Base-by-base conservation (phyloP, 2,329 filamentous ascomycete species). In the Alternaria arborescens region DNA sequence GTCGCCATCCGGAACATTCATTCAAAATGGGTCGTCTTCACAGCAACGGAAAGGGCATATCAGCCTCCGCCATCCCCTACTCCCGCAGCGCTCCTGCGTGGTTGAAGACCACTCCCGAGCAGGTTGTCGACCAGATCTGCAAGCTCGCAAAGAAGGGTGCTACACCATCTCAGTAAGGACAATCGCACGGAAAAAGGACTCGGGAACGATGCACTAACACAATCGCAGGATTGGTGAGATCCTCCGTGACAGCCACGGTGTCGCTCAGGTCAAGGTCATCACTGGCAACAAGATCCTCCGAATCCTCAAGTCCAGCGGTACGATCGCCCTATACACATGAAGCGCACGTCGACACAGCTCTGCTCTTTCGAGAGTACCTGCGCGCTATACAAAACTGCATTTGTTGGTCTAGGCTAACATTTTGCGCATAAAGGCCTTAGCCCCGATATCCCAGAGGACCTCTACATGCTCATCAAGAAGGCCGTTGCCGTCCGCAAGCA, bases 391-490 rank as follows among this genome's bases (percentile, higher is more conserved):
- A 80, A 82, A 86, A 86, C 59, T 69, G 74, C 74, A 72, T 76
- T 75, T 76, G 70, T 77, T 74, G 69, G 74, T 76, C 61, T 74
- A 69, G 65, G 69, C 76, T 77, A 75, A 78, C 73, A 74, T 71
- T 69, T 71, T 67, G 72, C 73, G 56, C 67, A 66, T 70, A 43
- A 55, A 99, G 95, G 95, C 87, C 93, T 99, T 82, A 94, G 95
- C 77, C 95, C 96, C 82, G 94, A 98, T 83, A 90, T 99, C 78
- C 95, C 96, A 81, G 95, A 99, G 90, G 95, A 99, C 85, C 91
- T 98, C 76, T 99, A 98, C 91, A 97, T 97, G 92, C 88, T 98
- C 83, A 98, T 98, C 92, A 97, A 97, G 92, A 99, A 99, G 93
- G 94, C 96, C 82, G 79, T 77, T 60, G 71, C 74, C 81, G 95